These are phyloP conservation scores for Chamaecyparis obtusa DNA, from an alignment of 75 land plant species.

Conservation along the genomic window DNA sequence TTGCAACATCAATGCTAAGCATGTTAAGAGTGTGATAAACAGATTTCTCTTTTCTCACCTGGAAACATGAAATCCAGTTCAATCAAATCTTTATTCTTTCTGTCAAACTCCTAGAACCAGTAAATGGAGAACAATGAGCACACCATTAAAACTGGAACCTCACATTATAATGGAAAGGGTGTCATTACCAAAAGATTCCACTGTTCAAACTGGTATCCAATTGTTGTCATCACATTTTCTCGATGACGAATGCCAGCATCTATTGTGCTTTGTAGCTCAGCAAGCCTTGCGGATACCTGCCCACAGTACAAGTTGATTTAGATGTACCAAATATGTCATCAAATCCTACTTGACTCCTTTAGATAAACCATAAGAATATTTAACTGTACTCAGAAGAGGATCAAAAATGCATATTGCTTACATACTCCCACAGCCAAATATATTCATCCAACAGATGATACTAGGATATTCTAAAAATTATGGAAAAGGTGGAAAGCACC, in stretches of 20 bases:
- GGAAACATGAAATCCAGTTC: conserved; percentile 10
- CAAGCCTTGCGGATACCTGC: conserved; percentile 75
- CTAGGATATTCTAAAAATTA: neutral
- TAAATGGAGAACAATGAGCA: neutral
- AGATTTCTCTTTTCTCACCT: conserved; percentile 88
- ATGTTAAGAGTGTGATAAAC: conserved; percentile 86
- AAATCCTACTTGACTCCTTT: neutral
- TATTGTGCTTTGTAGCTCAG: conserved; percentile 87
- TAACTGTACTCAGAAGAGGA: neutral
- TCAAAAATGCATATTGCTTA: neutral
- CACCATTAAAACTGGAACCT: neutral
- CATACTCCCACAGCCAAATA: neutral
- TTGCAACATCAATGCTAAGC: conserved; percentile 96
- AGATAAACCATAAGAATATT: neutral
- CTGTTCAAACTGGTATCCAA: conserved; percentile 67
- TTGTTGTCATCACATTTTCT: conserved; percentile 59
- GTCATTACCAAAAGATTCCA: conserved; percentile 75
- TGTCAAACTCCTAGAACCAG: neutral
- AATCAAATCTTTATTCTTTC: neutral
- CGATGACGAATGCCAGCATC: conserved; percentile 77
- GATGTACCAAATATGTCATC: neutral
- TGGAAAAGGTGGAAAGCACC: neutral
- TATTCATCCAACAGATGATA: neutral
- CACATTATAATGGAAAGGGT: conserved; percentile 1
- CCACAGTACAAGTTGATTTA: neutral